Conservation (phyloP, 106 monocot genomes). For the Acanthochlamys bracteata region DNA sequence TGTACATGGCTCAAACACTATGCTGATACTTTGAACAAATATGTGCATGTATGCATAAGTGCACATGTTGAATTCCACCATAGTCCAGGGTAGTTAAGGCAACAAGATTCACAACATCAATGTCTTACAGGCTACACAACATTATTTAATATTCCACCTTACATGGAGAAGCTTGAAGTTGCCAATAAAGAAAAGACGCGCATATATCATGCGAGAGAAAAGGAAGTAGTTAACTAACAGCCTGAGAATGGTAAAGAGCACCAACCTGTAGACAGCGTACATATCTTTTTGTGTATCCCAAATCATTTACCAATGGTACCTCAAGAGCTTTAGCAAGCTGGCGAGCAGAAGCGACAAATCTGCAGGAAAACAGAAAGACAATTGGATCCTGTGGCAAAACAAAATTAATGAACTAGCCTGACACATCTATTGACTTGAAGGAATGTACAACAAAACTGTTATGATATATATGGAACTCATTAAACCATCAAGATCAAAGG, state of each 20-base stretch:
- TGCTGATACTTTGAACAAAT: too few species aligned
- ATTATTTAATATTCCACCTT: too few species aligned
- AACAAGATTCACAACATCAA: too few species aligned
- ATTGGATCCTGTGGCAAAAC: background rate
- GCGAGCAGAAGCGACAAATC: slow-evolving; percentile 45
- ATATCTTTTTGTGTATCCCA: slow-evolving; percentile 60
- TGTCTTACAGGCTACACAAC: too few species aligned
- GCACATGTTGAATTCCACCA: too few species aligned
- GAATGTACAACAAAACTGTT: too few species aligned
- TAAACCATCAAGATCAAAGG: too few species aligned
- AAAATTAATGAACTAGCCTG: background rate
- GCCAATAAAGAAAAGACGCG: background rate
- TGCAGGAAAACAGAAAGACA: background rate
- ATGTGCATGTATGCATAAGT: too few species aligned
- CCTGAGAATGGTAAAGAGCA: background rate
- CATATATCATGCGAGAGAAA: background rate
- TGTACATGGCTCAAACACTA: too few species aligned
- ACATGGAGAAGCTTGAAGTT: background rate
- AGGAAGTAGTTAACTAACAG: background rate
- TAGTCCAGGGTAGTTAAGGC: too few species aligned
- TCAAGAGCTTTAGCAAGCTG: slow-evolving; percentile 65
- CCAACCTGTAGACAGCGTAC: slow-evolving; percentile 58
- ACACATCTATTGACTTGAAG: background rate
- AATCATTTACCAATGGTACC: slow-evolving; percentile 55
- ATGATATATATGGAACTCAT: too few species aligned